Base-by-base conservation (phyloP, 1,284 basidiomycete species). In the Flammula alnicola region DNA sequence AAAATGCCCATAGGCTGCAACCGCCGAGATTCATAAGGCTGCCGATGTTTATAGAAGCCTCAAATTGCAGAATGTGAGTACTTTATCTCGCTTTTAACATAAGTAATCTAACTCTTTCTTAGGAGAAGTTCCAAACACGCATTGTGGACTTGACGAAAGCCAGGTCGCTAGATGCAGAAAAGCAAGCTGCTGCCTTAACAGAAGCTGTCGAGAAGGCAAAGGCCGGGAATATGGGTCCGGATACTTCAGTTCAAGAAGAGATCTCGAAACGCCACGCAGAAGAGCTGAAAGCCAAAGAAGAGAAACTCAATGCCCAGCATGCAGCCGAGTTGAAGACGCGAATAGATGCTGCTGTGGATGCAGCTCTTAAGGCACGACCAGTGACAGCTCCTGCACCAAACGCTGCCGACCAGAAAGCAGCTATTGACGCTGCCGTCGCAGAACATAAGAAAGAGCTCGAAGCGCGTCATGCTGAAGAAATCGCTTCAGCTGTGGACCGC, bases 401-500 rank as follows among this genome's bases (percentile, higher is more conserved):
- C 9, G 56, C 63, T 47, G 66, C 59, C 1, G 68, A 75, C 30
- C 72, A 72, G 20, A 69, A 80, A 51, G 73, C 72, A 12, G 74
- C 73, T 16, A 73, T 84, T 38, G 70, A 74, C 10, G 74, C 77
- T 29, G 81, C 80, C 5, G 65, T 86, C 39, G 73, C 70, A 3
- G 72, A 75, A n/a, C 73, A 77, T 52, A 72, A 81, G 51, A 71
- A 74, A 51, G 68, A 74, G 17, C 54, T 76, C 2, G 68, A 76
- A 58, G 70, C 72, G 6, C 73, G 70, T 43, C 79, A 80, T 17
- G 69, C 74, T 7, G 73, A 79, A 27, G 84, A 86, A 42, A 77
- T 88, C 29, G 73, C 75, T 4, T 72, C 78, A 3, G 87, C 87
- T 1, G 75, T 85, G 10, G 88, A 90, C 38, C 71, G 78, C 3